Conservation (phyloP, 805 yeast species). For the Sugiyamaella mastotermitis region DNA sequence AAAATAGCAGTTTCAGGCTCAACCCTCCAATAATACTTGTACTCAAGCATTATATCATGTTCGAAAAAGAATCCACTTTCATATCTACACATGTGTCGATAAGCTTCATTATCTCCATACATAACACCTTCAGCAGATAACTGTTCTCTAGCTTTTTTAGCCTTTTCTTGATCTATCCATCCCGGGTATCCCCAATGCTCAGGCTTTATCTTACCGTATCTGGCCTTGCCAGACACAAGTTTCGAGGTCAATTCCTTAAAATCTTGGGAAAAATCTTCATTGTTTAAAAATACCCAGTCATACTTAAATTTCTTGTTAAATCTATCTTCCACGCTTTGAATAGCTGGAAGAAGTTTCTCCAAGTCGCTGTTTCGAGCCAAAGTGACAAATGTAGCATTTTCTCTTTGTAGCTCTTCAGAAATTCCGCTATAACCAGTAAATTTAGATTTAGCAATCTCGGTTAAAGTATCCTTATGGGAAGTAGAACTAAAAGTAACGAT, state of each 20-base stretch:
- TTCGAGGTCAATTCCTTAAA: constrained; percentile 46
- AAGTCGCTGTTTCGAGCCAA: constrained; percentile 66
- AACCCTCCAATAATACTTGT: constrained; percentile 70
- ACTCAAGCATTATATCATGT: constrained; percentile 51
- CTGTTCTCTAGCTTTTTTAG: constrained; percentile 39
- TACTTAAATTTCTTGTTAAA: constrained; percentile 58
- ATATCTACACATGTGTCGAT: constrained; percentile 78
- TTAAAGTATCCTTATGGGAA: no score
- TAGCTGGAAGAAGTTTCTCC: constrained; percentile 49
- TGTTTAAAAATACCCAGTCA: constrained; percentile 78
- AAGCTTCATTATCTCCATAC: constrained; percentile 56
- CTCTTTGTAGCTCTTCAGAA: no score
- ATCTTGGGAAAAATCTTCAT: constrained; percentile 52
- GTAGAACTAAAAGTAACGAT: no score
- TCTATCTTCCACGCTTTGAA: constrained; percentile 58
- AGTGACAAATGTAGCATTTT: constrained; percentile 61
- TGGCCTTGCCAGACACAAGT: constrained; percentile 52
- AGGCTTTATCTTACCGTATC: constrained; percentile 55
- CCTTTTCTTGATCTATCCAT: constrained; percentile 51
- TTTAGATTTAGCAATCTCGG: no score
- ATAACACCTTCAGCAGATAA: constrained; percentile 41
- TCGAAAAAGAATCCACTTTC: constrained; percentile 68
- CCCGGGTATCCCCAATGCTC: constrained; percentile 68
- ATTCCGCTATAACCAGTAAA: no score
- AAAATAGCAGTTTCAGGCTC: constrained; percentile 60